Base-by-base conservation (phyloP, 305 asterid genomes). In the Solanum hybrid region DNA sequence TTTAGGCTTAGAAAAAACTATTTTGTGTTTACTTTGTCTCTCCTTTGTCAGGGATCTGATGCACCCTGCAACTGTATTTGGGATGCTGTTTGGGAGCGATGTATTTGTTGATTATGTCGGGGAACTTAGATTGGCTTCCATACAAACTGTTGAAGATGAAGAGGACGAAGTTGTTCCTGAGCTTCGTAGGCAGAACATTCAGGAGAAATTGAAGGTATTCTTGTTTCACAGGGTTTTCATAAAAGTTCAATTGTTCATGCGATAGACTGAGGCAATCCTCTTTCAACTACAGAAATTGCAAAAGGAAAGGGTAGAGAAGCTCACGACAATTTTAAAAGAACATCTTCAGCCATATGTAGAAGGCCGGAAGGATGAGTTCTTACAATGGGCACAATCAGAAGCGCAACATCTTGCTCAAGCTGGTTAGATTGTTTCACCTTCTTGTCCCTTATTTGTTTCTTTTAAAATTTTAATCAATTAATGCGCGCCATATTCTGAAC, bases 31-130 rank as follows among this genome's bases (percentile, higher is more conserved):
- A 27, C 19, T 10, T 84, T 42, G 38, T 84, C 87, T 51, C 29
- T 80, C 35, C 85, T 88, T 17, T 72, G 60, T 87, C 90, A 96
- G 99, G 93, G 96, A 95, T 69, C 66, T 93, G 32, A 93, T 95
- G 95, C 98, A 96, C 85, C 98, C 98, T 80, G 93, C 98, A 22
- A 93, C 97, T 90, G 96, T 95, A 42, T 96, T 96, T 89, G 98
- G 98, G 78, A 95, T 95, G 98, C 92, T 94, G 90, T 94, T 95
- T 89, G 98, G 96, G 85, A 95, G 95, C 86, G 98, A 95, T 37
- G 90, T 85, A 51, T 96, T 96, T 90, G 97, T 94, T 91, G 95
- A 95, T 89, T 95, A 94, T 88, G 92, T 95, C 9, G 98, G 99
- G 78, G 95, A 94, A 91, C 98, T 96, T 87, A 88, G 92, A 42